phyloP scores from a whole-genome alignment of 352 stramenopile species.

The Phytophthora pini region DNA sequence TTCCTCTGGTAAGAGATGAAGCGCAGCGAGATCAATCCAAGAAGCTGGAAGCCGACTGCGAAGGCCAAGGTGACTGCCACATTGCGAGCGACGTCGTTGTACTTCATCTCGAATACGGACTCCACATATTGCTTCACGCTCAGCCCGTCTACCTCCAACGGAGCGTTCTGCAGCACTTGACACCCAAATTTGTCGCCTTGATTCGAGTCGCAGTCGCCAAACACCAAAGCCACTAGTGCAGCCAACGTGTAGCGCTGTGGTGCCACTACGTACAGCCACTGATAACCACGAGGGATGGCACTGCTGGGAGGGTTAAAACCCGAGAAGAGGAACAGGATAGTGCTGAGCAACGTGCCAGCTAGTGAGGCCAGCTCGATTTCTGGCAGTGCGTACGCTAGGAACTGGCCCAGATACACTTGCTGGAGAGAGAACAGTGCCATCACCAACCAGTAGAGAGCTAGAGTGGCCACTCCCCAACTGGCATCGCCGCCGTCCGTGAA shows the following conservation, averaged over 20 bases:
- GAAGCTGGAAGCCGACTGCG: conserved; percentile 29
- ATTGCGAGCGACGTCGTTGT: conserved; percentile 32
- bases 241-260: conserved; percentile 30
- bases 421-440: conserved; percentile 29
- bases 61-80: conserved; percentile 29
- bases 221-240: conserved; percentile 18
- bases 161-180: conserved; percentile 14
- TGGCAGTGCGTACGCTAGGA: conserved; percentile 32
- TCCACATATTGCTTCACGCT: conserved; percentile 43
- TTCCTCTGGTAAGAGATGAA: conserved; percentile 41
- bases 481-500: conserved; percentile 37
- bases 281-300: conserved; percentile 29
- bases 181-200: conserved; percentile 18
- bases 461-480: conserved; percentile 24
- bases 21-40: conserved; percentile 37
- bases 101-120: conserved; percentile 38
- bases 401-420: conserved; percentile 43
- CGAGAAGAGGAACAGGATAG: conserved; percentile 47
- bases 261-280: conserved; percentile 29
- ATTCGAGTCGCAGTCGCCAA: conserved; percentile 18
- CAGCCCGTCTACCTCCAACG: conserved; percentile 13
- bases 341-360: conserved; percentile 33
- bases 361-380: conserved; percentile 33
- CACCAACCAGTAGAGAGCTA: conserved; percentile 35
- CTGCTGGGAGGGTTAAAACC: conserved; percentile 43